phyloP scores from a whole-genome alignment of 257 asterid genomes.

The Rehmannia glutinosa region DNA sequence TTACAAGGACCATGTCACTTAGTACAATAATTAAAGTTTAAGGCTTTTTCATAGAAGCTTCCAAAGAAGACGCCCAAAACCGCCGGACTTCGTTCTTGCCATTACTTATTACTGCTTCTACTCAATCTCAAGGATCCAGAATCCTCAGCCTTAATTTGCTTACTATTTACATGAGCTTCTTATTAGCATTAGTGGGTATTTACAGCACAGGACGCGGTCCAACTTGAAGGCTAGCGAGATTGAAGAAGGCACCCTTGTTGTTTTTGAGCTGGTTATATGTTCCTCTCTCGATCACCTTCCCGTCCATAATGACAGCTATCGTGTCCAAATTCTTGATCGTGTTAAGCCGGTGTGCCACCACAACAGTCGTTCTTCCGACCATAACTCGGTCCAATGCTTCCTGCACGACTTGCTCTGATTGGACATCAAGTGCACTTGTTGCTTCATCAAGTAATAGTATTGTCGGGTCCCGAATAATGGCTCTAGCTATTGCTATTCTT shows the following conservation, averaged over 20 bases:
- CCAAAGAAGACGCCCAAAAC: background rate
- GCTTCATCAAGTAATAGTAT: conserved; percentile 73
- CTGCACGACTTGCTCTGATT: conserved; percentile 78
- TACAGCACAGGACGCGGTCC: conserved; percentile 8
- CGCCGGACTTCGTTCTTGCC: background rate
- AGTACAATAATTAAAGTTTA: no score
- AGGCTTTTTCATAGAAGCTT: no score
- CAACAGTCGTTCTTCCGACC: conserved; percentile 73
- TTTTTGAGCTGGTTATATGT: conserved; percentile 53
- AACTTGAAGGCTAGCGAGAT: conserved; percentile 52
- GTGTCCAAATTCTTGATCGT: conserved; percentile 71
- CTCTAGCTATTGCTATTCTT: conserved; percentile 80
- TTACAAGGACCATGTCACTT: no score
- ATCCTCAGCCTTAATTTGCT: background rate
- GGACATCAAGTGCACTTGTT: conserved; percentile 81
- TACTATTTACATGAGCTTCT: no score
- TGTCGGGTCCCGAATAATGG: conserved; percentile 58
- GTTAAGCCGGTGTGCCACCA: conserved; percentile 80
- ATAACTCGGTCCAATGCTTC: conserved; percentile 66
- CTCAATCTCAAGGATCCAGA: background rate
- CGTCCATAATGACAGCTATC: conserved; percentile 60
- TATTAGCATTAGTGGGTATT: background rate
- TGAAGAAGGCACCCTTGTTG: conserved; percentile 66
- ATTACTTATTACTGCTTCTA: background rate
- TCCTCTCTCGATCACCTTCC: conserved; percentile 64